Percentiles rank a stretch among this genome's conserved stretches.
These are phyloP conservation scores for Aureococcus anophagefferens DNA, from an alignment of 108 stramenopile species.

Conservation along the genomic window DNA sequence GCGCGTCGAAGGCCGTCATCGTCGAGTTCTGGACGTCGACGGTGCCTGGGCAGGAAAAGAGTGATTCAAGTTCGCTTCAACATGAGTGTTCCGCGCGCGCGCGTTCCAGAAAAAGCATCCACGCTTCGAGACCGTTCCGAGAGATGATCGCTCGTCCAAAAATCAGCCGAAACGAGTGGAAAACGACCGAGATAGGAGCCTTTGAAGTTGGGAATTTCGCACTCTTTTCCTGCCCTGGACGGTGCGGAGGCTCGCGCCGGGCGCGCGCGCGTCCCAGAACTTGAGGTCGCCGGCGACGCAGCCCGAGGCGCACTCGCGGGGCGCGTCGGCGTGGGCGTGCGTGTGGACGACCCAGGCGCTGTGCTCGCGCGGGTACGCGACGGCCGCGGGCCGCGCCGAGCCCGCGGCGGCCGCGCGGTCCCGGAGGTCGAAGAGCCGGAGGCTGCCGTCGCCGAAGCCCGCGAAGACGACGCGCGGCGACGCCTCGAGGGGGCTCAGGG, in stretches of 20 bases:
- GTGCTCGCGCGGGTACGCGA: constrained; percentile 43
- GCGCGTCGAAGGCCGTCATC: constrained; percentile 86
- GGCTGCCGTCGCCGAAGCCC: constrained; percentile 74
- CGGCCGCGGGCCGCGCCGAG: constrained; percentile 3
- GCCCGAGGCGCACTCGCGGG: constrained; percentile 64
- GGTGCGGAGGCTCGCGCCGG: constrained; percentile 42
- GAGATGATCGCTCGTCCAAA: too few species aligned
- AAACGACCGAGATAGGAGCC: too few species aligned
- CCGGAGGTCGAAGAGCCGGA: constrained; percentile 77
- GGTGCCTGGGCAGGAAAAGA: too few species aligned
- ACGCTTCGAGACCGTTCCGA: too few species aligned
- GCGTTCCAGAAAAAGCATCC: too few species aligned
- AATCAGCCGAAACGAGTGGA: too few species aligned
- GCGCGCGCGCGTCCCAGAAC: constrained; percentile 78
- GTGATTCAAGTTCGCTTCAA: too few species aligned
- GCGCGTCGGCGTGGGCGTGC: not conserved
- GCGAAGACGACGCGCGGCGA: constrained; percentile 69
- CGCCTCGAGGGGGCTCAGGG: constrained; percentile 55
- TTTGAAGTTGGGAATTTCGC: too few species aligned
- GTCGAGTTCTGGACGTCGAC: constrained; percentile 68
- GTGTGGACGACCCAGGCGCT: constrained; percentile 70
- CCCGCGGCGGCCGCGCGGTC: constrained; percentile 15
- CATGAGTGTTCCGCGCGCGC: too few species aligned
- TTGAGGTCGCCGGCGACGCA: constrained; percentile 71
- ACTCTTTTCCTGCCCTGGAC: constrained; percentile 70